These are phyloP conservation scores for Coccomyxa sp. DNA, from an alignment of 139 green algal species.

Conservation along the genomic window DNA sequence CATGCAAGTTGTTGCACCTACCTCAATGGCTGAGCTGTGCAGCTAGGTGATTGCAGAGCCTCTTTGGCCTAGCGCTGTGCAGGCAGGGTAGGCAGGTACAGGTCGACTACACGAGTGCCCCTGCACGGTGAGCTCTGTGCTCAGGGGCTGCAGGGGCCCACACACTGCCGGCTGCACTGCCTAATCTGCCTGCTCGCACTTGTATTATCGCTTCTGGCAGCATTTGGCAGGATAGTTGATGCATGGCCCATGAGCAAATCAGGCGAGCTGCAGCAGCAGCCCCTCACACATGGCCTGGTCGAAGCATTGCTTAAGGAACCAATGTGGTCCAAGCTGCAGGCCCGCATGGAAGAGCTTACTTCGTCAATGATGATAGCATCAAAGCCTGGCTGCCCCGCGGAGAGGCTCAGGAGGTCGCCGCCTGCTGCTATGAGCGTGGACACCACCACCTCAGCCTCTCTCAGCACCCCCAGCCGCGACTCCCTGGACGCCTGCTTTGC, in stretches of 20 bases:
- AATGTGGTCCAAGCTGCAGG: background rate
- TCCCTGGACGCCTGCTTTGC: constrained; percentile 31
- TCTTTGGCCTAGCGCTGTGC: too few species aligned
- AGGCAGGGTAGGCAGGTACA: too few species aligned
- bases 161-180: constrained; percentile 66
- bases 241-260: too few species aligned
- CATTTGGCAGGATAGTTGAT: background rate
- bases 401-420: constrained; percentile 48
- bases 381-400: constrained; percentile 30
- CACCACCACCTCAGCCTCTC: constrained; percentile 49
- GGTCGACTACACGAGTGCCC: too few species aligned
- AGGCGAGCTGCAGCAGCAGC: too few species aligned
- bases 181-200: constrained; percentile 34
- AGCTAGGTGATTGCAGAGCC: too few species aligned
- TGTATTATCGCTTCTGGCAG: background rate
- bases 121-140: too few species aligned
- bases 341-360: constrained; percentile 11
- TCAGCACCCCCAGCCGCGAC: constrained; percentile 46
- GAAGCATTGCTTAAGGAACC: too few species aligned
- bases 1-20: too few species aligned
- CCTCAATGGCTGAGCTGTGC: too few species aligned
- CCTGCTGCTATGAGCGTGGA: constrained; percentile 59
- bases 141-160: constrained; percentile 58
- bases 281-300: too few species aligned
- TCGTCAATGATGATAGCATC: constrained; percentile 74